These are phyloP conservation scores for Mariannaea sp. DNA, from an alignment of 2,329 filamentous ascomycete genomes.

Conservation along the genomic window DNA sequence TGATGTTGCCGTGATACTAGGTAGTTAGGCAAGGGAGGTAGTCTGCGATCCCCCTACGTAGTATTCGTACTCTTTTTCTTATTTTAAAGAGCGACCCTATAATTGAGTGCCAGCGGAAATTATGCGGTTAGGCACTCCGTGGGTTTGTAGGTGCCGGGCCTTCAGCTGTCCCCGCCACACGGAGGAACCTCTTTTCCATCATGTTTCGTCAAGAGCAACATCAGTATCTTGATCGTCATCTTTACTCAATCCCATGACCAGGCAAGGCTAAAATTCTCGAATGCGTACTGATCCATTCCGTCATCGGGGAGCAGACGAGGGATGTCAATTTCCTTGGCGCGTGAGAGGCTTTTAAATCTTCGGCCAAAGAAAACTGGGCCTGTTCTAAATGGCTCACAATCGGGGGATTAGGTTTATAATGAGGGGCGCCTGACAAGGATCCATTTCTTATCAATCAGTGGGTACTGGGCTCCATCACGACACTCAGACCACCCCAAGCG, in stretches of 20 bases:
- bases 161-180: background rate
- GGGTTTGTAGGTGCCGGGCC: too few relatives aligned
- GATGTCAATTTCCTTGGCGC: background rate
- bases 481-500: slow-evolving; percentile 16
- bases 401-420: too few relatives aligned
- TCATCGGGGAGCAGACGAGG: background rate
- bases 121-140: too few relatives aligned
- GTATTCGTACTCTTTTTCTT: slow-evolving; percentile 20
- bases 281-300: background rate
- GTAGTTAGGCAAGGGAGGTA: background rate
- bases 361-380: background rate
- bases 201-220: background rate
- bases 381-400: background rate
- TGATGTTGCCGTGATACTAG: too few relatives aligned
- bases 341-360: background rate
- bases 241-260: background rate
- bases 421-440: slow-evolving; percentile 14
- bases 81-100: slow-evolving; percentile 8
- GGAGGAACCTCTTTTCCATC: background rate
- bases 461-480: slow-evolving; percentile 23
- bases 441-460: slow-evolving; percentile 36
- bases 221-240: background rate
- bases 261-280: background rate
- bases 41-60: too few relatives aligned
- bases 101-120: too few relatives aligned